Percentiles rank a stretch among this genome's conserved stretches.
Conservation (phyloP, 306 rosid species). For the Ormosia semicastrata region DNA sequence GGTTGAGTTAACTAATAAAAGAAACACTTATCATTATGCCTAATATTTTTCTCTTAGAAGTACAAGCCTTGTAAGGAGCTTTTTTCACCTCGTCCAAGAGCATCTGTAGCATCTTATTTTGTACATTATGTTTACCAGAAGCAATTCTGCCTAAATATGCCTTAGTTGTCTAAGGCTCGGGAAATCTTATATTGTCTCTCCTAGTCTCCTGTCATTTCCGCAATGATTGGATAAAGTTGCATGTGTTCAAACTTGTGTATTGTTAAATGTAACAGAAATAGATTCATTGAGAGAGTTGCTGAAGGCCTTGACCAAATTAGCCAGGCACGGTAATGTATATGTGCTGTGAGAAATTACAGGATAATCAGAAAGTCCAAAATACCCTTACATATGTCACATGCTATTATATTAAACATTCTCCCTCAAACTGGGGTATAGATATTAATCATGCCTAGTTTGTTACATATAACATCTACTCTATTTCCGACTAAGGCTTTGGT, state of each 20-base stretch:
- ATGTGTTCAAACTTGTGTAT: background rate
- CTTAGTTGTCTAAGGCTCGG: background rate
- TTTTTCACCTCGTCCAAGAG: constrained; percentile 5
- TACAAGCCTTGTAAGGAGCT: background rate
- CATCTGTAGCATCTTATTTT: background rate
- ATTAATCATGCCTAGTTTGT: too few species aligned
- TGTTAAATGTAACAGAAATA: too few species aligned
- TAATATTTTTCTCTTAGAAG: background rate
- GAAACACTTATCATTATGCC: background rate
- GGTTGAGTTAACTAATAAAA: background rate
- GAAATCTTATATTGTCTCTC: background rate
- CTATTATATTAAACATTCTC: too few species aligned
- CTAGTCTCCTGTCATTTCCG: background rate
- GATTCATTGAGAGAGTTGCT: too few species aligned
- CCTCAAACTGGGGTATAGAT: too few species aligned
- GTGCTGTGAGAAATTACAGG: too few species aligned
- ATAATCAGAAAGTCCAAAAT: too few species aligned
- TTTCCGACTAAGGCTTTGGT: too few species aligned
- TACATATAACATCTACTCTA: too few species aligned
- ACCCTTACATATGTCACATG: too few species aligned
- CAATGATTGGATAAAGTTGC: constrained; percentile 14
- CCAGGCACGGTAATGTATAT: too few species aligned
- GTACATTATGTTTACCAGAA: background rate
- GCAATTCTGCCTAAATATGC: background rate
- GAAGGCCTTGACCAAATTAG: too few species aligned